Evolutionary conservation across 139 green algal genomes (phyloP), one percentile per base, ranked within the genome.

Genomic region (Auxenochlorella protothecoides): DNA sequence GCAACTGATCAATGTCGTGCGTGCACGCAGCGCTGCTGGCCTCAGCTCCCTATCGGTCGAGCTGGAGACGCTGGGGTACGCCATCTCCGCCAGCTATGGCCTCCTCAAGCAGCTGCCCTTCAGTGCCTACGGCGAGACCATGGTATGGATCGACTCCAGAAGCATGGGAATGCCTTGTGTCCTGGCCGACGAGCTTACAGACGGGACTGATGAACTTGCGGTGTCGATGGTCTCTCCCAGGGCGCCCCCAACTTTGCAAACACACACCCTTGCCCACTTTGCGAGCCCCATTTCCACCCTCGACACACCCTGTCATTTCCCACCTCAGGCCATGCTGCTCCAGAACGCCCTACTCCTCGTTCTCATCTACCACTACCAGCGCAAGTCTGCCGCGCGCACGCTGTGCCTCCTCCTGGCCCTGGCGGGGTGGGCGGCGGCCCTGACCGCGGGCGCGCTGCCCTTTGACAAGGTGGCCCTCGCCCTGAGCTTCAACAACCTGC

Each of bases 81-180:
- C 82, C 11, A 80, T 96, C 5, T 76, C 85, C 57, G 74, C 81
- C 4, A 69, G 85, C 14, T 95, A 96, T 69, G 90, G 89, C 67
- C 84, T 78, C 67, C 67, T 90, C 9, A 76, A 83, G 51, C 78
- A 72, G 5, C 76, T 96, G 59, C 81, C 89, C 6, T 89, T 96
- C 77, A 92, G 71, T 66, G 76, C 87, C 12, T 96, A 88, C 78
- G 90, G 90, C 53, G 90, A 96, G 71, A 83, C 83, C n/a, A 70
- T 81, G 55, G 76, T 87, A 70, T 72, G 15, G 55, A 44, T 44
- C 27, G 27, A 44, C 27, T 44, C 27, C 27, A 44, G 27, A 44
- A 44, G 6, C 8, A 4, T 9, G 55, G 7, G 10, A n/a, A 60
- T 68, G 16, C 12, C 8, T 3, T 15, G 11, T 57, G 44, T 62